Evolutionary conservation across 345 rosid genomes (phyloP).

Genomic region (Gossypium arboreum): DNA sequence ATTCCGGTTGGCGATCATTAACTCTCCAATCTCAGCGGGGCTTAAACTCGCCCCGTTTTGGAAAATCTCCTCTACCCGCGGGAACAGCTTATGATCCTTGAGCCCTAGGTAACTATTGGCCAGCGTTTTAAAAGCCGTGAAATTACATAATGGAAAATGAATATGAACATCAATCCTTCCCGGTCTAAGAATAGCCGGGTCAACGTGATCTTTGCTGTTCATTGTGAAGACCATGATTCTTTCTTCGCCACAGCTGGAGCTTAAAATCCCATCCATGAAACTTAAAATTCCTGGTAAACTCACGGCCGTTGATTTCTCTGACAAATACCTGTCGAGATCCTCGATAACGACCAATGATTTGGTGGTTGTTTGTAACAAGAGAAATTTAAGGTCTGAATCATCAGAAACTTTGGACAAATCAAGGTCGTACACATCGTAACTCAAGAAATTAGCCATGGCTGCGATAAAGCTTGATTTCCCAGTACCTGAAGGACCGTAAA

Average conservation of each 20-base stretch:
- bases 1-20: slow-evolving; percentile 83
- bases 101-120: slow-evolving; percentile 73
- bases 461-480: slow-evolving; percentile 80
- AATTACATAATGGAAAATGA: slow-evolving; percentile 79
- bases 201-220: slow-evolving; percentile 53
- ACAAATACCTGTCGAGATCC: slow-evolving; percentile 60
- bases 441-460: slow-evolving; percentile 65
- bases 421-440: slow-evolving; percentile 64
- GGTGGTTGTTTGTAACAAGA: slow-evolving; percentile 46
- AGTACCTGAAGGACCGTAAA: slow-evolving; percentile 79
- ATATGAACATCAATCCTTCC: slow-evolving; percentile 89
- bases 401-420: slow-evolving; percentile 57
- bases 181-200: slow-evolving; percentile 64
- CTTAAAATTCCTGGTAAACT: slow-evolving; percentile 54
- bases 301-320: slow-evolving; percentile 47
- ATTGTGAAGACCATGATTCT: slow-evolving; percentile 72
- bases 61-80: slow-evolving; percentile 83
- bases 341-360: slow-evolving; percentile 61
- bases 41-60: slow-evolving; percentile 73
- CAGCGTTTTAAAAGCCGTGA: slow-evolving; percentile 66
- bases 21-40: slow-evolving; percentile 85
- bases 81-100: slow-evolving; percentile 86
- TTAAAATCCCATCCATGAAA: slow-evolving; percentile 68
- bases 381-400: slow-evolving; percentile 56
- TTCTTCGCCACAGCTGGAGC: slow-evolving; percentile 59